A percentile compares a stretch with the other conserved stretches of the same genome.
These are phyloP conservation scores for Taphrina wiesneri DNA, from an alignment of 1,139 yeast species.

Conservation along the genomic window DNA sequence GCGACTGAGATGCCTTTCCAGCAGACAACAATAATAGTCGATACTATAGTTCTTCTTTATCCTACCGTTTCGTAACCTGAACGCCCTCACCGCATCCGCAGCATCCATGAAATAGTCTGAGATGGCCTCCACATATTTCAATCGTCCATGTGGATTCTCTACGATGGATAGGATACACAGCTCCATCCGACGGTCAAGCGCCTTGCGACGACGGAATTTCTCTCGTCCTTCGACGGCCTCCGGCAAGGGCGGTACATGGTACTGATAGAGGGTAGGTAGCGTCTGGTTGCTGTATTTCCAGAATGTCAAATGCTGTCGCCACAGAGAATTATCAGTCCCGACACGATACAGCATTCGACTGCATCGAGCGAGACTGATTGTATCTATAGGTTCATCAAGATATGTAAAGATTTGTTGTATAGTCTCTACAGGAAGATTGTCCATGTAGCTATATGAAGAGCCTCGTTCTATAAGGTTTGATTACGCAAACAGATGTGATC, in stretches of 20 bases:
- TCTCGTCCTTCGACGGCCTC: not conserved
- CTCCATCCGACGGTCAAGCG: not conserved
- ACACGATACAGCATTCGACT: not conserved
- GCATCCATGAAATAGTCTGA: constrained; percentile 20
- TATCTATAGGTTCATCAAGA: constrained; percentile 3
- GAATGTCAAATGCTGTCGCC: not conserved
- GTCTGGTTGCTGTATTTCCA: constrained; percentile 15
- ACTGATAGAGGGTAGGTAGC: not conserved
- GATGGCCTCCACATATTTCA: constrained; percentile 14
- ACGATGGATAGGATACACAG: constrained; percentile 3
- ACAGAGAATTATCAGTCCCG: not conserved
- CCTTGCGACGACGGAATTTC: not conserved
- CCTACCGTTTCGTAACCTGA: not conserved
- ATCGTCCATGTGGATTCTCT: constrained; percentile 10
- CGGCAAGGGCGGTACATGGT: not conserved
- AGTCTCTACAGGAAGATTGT: constrained; percentile 1
- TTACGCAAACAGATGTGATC: not conserved
- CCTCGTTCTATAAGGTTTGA: not conserved
- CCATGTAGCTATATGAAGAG: not conserved
- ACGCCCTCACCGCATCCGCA: constrained; percentile 8
- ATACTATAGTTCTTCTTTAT: constrained; percentile 18
- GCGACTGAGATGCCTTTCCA: constrained; percentile 12
- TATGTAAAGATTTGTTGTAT: constrained; percentile 6
- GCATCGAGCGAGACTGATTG: not conserved
- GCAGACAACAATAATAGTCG: constrained; percentile 8